Percentiles rank a stretch among this genome's conserved stretches.
phyloP scores from a whole-genome alignment of 192 early-diverging fungal genomes.

The Coemansia sp. region DNA sequence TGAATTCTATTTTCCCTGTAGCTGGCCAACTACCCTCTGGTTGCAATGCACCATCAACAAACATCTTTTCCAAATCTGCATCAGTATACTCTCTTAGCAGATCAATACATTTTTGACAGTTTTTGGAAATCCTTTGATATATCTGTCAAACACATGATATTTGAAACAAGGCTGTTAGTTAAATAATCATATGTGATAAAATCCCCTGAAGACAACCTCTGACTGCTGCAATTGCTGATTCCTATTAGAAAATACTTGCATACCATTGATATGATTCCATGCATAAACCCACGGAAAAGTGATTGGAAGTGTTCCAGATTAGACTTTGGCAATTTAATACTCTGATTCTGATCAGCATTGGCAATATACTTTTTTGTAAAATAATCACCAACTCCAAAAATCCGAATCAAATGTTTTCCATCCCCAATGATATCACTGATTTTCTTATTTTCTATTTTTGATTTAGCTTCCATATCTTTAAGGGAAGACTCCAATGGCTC shows the following conservation, averaged over 20 bases:
- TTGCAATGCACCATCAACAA: conserved; percentile 47
- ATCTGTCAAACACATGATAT: conserved; percentile 9
- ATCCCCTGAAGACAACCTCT: conserved; percentile 19
- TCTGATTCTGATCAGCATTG: conserved; percentile 62
- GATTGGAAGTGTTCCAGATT: conserved; percentile 44
- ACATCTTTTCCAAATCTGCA: conserved; percentile 39
- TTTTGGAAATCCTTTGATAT: conserved; percentile 11
- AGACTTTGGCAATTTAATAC: conserved; percentile 59
- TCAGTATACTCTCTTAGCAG: conserved; percentile 28
- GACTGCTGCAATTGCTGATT: conserved; percentile 36
- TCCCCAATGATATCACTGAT: conserved; percentile 40
- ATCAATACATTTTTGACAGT: conserved; percentile 21
- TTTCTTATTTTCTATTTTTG: background rate
- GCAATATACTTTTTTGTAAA: conserved; percentile 60
- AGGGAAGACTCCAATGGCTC: background rate
- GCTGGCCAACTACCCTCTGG: conserved; percentile 67
- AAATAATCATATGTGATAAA: conserved; percentile 11
- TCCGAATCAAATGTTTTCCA: conserved; percentile 66
- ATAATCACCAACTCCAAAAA: conserved; percentile 57
- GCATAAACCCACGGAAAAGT: conserved; percentile 36
- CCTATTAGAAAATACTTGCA: conserved; percentile 15
- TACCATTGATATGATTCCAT: conserved; percentile 16
- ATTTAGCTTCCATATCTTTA: background rate
- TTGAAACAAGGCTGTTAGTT: background rate
- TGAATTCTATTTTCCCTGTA: conserved; percentile 59